phyloP scores from a whole-genome alignment of 139 green algal genomes.

The Chlorella sorokiniana region DNA sequence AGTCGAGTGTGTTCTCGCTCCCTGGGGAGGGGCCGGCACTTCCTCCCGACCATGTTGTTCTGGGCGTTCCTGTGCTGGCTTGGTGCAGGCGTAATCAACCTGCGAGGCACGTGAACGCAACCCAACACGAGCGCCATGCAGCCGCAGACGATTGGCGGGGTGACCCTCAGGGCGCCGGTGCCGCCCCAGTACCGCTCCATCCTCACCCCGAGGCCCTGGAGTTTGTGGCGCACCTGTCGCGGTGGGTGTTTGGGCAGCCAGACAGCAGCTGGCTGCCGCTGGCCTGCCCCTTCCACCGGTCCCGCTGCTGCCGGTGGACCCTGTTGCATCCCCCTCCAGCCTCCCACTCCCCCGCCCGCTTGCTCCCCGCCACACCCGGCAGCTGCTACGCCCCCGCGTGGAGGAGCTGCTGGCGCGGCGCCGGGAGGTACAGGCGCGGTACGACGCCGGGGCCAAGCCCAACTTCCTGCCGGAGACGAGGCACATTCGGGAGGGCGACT shows the following conservation, averaged over 20 bases:
- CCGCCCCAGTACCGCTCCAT: conserved; percentile 46
- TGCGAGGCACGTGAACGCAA: too few species aligned
- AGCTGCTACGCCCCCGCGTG: conserved; percentile 63
- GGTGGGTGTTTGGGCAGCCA: conserved; percentile 47
- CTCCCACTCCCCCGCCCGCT: neutral
- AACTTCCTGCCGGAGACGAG: conserved; percentile 76
- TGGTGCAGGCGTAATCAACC: too few species aligned
- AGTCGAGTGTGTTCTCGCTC: too few species aligned
- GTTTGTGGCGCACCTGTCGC: conserved; percentile 75
- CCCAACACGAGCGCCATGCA: neutral
- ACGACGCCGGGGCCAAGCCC: conserved; percentile 59
- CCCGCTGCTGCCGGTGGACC: neutral
- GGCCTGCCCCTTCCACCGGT: neutral
- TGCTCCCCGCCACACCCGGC: too few species aligned
- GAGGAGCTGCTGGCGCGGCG: conserved; percentile 69
- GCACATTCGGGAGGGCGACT: conserved; percentile 58
- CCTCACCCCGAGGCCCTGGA: conserved; percentile 59
- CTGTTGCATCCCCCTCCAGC: neutral
- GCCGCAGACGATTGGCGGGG: conserved; percentile 1
- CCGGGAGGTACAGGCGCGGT: conserved; percentile 59
- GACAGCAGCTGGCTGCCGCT: neutral
- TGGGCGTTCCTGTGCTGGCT: too few species aligned
- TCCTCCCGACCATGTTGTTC: too few species aligned
- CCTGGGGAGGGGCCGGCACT: too few species aligned
- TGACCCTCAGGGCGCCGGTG: conserved; percentile 10